phyloP scores from a whole-genome alignment of 495 filamentous ascomycete genomes.

The Cetradonia linearis region DNA sequence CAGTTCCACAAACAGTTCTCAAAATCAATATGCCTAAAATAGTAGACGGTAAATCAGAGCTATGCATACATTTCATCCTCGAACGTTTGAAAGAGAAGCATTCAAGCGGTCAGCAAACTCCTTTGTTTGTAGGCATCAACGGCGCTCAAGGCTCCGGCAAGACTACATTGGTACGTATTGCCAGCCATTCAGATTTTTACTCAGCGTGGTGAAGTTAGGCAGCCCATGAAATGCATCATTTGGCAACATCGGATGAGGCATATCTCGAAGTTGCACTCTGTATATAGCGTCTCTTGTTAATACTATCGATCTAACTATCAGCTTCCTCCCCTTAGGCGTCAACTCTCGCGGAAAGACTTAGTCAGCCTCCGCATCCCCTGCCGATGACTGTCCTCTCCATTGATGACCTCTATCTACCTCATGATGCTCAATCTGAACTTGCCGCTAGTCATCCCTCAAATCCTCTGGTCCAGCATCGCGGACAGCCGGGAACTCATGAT shows the following conservation, averaged over 20 bases:
- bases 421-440: slow-evolving; percentile 59
- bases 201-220: not conserved
- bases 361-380: slow-evolving; percentile 54
- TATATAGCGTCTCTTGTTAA: not conserved
- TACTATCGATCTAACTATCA: not conserved
- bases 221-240: too few species aligned
- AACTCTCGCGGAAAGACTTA: slow-evolving; percentile 54
- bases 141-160: slow-evolving; percentile 58
- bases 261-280: not conserved
- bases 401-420: slow-evolving; percentile 82
- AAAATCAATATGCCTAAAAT: slow-evolving; percentile 39
- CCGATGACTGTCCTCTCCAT: slow-evolving; percentile 71
- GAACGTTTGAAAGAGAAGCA: slow-evolving; percentile 42
- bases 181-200: not conserved
- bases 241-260: not conserved
- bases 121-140: slow-evolving; percentile 53
- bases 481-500: slow-evolving; percentile 83
- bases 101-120: slow-evolving; percentile 29
- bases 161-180: slow-evolving; percentile 59
- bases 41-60: slow-evolving; percentile 75
- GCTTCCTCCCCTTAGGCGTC: slow-evolving; percentile 40
- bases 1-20: not conserved
- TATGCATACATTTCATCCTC: slow-evolving; percentile 80
- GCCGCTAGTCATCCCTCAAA: slow-evolving; percentile 58
- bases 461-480: slow-evolving; percentile 67